Conservation (phyloP, 2,329 filamentous ascomycete species). For the Xylariales sp. region DNA sequence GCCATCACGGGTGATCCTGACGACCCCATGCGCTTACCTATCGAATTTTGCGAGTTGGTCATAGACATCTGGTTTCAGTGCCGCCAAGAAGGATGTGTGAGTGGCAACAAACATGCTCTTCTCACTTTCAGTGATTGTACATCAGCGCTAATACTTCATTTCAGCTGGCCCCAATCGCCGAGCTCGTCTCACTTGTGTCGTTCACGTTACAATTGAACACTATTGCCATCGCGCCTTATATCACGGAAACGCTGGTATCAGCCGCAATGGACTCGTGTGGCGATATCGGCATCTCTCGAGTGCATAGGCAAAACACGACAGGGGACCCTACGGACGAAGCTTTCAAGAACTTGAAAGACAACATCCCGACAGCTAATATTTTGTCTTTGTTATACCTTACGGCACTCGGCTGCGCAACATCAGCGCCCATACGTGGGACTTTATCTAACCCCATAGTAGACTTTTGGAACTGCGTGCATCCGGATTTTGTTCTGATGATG, state of each 20-base stretch:
- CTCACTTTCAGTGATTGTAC: neutral
- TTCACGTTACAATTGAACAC: constrained; percentile 9
- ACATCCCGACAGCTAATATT: constrained; percentile 60
- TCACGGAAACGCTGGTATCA: constrained; percentile 54
- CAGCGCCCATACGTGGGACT: constrained; percentile 16
- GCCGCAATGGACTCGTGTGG: constrained; percentile 56
- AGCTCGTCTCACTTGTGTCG: constrained; percentile 48
- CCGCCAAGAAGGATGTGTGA: constrained; percentile 48
- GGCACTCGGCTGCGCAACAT: constrained; percentile 54
- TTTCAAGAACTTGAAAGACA: constrained; percentile 40
- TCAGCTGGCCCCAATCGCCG: constrained; percentile 54
- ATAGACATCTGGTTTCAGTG: constrained; percentile 67
- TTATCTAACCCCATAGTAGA: constrained; percentile 27
- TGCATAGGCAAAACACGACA: constrained; percentile 34
- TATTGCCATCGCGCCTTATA: constrained; percentile 50
- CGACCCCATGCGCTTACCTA: constrained; percentile 51
- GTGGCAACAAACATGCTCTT: constrained; percentile 9
- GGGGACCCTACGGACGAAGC: constrained; percentile 41
- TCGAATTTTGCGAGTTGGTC: constrained; percentile 60
- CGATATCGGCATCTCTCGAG: constrained; percentile 53
- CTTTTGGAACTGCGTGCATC: constrained; percentile 67
- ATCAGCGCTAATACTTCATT: neutral
- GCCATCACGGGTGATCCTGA: constrained; percentile 47
- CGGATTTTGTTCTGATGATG: constrained; percentile 63
- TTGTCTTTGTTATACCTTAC: constrained; percentile 63